Evolutionary conservation across 805 yeast genomes (phyloP).

Genomic region (Yarrowia yakushimensis): DNA sequence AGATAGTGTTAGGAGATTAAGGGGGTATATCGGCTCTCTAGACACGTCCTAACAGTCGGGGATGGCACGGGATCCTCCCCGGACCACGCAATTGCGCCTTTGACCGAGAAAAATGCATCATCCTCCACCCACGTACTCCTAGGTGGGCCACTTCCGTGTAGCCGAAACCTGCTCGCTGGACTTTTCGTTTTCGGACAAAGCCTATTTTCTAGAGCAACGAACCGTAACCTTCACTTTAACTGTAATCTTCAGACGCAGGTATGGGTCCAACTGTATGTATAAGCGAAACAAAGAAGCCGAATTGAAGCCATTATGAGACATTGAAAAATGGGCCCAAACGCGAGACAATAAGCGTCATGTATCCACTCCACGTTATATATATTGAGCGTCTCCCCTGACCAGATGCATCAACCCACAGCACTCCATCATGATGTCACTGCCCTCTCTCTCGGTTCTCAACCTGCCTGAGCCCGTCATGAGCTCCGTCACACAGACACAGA

Average conservation of each 20-base stretch:
- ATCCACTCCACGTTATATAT: conserved; percentile 3
- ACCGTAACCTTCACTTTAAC: not conserved
- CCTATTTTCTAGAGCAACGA: conserved; percentile 10
- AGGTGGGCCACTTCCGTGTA: not conserved
- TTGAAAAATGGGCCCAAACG: conserved; percentile 5
- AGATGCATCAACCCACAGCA: not conserved
- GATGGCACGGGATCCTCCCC: too few relatives aligned
- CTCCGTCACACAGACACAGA: not conserved
- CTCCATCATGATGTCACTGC: not conserved
- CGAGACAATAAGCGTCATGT: conserved; percentile 14
- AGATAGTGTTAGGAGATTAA: not conserved
- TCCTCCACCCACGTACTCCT: not conserved
- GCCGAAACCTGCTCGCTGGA: not conserved
- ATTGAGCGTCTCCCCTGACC: not conserved
- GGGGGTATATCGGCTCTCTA: too few relatives aligned
- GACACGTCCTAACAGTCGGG: too few relatives aligned
- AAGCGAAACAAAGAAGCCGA: conserved; percentile 17
- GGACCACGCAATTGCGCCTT: too few relatives aligned
- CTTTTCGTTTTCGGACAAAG: not conserved
- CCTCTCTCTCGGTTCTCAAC: conserved; percentile 1
- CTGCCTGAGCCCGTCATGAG: conserved; percentile 6
- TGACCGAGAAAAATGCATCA: not conserved
- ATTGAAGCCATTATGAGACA: not conserved
- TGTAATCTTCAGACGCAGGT: not conserved
- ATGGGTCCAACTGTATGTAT: conserved; percentile 6